A percentile compares a stretch with the other conserved stretches of the same genome.
Evolutionary conservation across 257 asterid species (phyloP).

Genomic region (Mitragyna speciosa): DNA sequence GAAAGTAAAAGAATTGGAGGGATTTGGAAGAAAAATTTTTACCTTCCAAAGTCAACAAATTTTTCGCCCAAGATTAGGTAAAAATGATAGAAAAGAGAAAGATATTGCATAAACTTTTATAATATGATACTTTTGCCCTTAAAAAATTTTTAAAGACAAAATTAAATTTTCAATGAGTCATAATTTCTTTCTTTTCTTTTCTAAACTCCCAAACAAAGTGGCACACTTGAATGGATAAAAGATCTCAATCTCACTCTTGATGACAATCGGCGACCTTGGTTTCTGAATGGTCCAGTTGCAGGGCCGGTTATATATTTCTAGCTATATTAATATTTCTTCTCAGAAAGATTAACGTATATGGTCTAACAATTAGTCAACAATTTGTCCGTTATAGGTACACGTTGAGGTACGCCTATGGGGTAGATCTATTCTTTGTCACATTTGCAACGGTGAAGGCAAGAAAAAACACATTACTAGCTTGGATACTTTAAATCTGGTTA

Average conservation of each 20-base stretch:
- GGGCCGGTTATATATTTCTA: conserved; percentile 20
- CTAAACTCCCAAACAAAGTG: too few relatives aligned
- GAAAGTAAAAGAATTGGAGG: too few relatives aligned
- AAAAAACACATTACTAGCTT: background rate
- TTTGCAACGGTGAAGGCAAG: conserved; percentile 29
- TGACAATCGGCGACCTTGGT: conserved; percentile 38
- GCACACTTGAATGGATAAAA: conserved; percentile 23
- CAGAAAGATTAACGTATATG: background rate
- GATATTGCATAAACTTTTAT: too few relatives aligned
- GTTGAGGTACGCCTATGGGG: background rate
- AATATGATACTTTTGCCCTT: too few relatives aligned
- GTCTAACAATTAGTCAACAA: background rate
- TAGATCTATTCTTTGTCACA: conserved; percentile 1
- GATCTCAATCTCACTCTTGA: conserved; percentile 21
- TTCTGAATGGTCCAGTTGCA: conserved; percentile 34
- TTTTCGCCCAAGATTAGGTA: too few relatives aligned
- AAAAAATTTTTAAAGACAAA: too few relatives aligned
- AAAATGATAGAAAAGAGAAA: too few relatives aligned
- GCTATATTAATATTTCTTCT: background rate
- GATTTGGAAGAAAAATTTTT: too few relatives aligned
- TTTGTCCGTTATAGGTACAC: conserved; percentile 6
- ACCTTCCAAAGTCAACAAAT: too few relatives aligned
- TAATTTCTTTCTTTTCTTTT: too few relatives aligned
- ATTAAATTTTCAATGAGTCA: too few relatives aligned
- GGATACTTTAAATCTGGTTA: background rate